Evolutionary conservation across 495 filamentous ascomycete genomes (phyloP).

Genomic region (Rostrohypoxylon terebratum): DNA sequence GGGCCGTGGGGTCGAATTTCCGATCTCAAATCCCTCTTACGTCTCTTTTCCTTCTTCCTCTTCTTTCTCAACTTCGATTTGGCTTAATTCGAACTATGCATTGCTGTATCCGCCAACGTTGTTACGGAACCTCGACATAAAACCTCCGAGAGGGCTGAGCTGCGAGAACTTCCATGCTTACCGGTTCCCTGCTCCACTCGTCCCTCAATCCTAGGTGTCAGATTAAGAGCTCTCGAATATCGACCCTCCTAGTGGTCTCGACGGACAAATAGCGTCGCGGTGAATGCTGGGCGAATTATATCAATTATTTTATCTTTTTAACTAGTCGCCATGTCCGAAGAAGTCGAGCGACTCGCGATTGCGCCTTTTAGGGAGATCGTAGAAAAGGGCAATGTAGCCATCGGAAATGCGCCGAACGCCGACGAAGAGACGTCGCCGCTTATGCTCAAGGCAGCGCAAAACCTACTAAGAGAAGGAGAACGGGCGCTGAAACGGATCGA

Average conservation of each 20-base stretch:
- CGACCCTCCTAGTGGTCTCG: neutral
- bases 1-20: slow-evolving; percentile 43
- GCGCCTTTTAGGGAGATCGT: slow-evolving; percentile 57
- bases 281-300: slow-evolving; percentile 26
- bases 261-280: slow-evolving; percentile 18
- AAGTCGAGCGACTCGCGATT: slow-evolving; percentile 54
- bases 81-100: slow-evolving; percentile 28
- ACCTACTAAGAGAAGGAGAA: slow-evolving; percentile 55
- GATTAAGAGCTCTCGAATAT: slow-evolving; percentile 11
- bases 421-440: slow-evolving; percentile 46
- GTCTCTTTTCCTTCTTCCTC: slow-evolving; percentile 19
- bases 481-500: slow-evolving; percentile 58
- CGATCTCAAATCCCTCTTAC: slow-evolving; percentile 21
- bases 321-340: slow-evolving; percentile 48
- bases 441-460: slow-evolving; percentile 58
- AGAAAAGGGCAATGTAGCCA: slow-evolving; percentile 53
- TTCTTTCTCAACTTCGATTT: slow-evolving; percentile 3
- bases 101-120: slow-evolving; percentile 20
- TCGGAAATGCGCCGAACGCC: slow-evolving; percentile 53
- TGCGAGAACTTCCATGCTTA: slow-evolving; percentile 25
- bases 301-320: slow-evolving; percentile 15
- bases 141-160: slow-evolving; percentile 33
- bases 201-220: slow-evolving; percentile 30
- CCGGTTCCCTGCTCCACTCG: slow-evolving; percentile 42
- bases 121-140: slow-evolving; percentile 36